Evolutionary conservation across 331 rosid genomes (phyloP), one percentile per base, ranked within the genome.

Genomic region (Quercus phellos): DNA sequence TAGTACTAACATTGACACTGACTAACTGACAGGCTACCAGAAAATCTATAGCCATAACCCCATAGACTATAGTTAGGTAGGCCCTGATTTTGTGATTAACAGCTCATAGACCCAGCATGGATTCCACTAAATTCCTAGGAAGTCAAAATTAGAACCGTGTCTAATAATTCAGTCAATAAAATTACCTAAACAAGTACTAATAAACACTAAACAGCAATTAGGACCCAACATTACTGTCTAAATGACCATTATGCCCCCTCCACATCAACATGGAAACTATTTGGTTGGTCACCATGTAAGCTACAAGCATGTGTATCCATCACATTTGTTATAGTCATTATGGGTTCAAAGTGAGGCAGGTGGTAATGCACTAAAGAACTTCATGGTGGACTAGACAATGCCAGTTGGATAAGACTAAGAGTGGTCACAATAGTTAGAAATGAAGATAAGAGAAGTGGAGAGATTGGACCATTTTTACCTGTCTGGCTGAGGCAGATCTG

Each of bases 401-500:
- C 60, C n/a, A 76, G 78, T 60, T 72, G 77, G 64, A 75, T 56
- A 43, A 74, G 66, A 80, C 42, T 24, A 56, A 24, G 19, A 59
- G n/a, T 76, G 59, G 46, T 38, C 46, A 53, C 35, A 54, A 79
- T 42, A 58, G 67, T 50, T 9, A 63, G 74, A 68, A 69, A 78
- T 51, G 78, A 68, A 53, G 73, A 78, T 54, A 74, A 68, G 88
- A 84, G 88, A 84, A 72, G 81, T 70, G 77, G 78, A 73, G 24
- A 81, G 87, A 84, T 24, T 22, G 64, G 76, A 75, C 29, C 6
- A 27, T 74, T 78, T 74, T 78, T 86, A 94, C 99, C 99, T 94
- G 90, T 74, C 99, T 74, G 29, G 97, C 93, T 10, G 97, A 85
- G 51, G 99, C 90, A 59, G 99, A 87, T 78, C 83, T 86, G 86